These are phyloP conservation scores for Hypsizygus marmoreus DNA, from an alignment of 768 basidiomycete genomes.

Conservation along the genomic window DNA sequence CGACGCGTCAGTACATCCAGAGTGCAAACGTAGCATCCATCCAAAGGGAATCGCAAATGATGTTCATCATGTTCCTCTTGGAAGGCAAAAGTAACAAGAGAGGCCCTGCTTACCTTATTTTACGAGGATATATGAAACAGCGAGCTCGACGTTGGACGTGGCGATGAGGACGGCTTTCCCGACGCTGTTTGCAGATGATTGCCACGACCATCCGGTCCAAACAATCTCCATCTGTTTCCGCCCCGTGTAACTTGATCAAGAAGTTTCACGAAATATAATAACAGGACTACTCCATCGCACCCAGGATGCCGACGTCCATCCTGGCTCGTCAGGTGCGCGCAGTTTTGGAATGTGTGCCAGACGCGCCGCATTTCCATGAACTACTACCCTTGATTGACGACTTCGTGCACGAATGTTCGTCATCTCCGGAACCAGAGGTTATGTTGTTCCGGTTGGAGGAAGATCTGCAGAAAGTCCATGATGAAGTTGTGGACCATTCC, in stretches of 20 bases:
- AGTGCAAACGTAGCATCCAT: conserved; percentile 34
- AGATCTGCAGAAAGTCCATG: conserved; percentile 64
- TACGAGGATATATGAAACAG: conserved; percentile 20
- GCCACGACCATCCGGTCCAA: conserved; percentile 18
- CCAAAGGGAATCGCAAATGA: conserved; percentile 10
- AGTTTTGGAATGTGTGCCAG: conserved; percentile 54
- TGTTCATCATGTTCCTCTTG: background rate
- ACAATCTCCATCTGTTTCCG: conserved; percentile 10
- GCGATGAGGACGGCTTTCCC: conserved; percentile 34
- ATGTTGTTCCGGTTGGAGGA: conserved; percentile 59
- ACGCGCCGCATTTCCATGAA: conserved; percentile 51
- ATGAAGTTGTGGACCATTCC: conserved; percentile 65
- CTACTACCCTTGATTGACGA: conserved; percentile 53
- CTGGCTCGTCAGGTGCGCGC: conserved; percentile 56
- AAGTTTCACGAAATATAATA: conserved; percentile 1
- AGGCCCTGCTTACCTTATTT: conserved; percentile 31
- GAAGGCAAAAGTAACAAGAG: background rate
- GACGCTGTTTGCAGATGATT: conserved; percentile 32
- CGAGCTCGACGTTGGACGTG: conserved; percentile 41
- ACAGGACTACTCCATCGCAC: background rate
- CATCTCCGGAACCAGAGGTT: conserved; percentile 45
- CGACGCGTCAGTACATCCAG: conserved; percentile 35
- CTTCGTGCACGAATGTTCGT: conserved; percentile 52
- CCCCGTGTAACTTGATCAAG: background rate
- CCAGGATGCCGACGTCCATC: conserved; percentile 37